Percentiles rank a stretch among this genome's conserved stretches.
Evolutionary conservation across 1,139 yeast genomes (phyloP).

Genomic region (Candida tetrigidarum): DNA sequence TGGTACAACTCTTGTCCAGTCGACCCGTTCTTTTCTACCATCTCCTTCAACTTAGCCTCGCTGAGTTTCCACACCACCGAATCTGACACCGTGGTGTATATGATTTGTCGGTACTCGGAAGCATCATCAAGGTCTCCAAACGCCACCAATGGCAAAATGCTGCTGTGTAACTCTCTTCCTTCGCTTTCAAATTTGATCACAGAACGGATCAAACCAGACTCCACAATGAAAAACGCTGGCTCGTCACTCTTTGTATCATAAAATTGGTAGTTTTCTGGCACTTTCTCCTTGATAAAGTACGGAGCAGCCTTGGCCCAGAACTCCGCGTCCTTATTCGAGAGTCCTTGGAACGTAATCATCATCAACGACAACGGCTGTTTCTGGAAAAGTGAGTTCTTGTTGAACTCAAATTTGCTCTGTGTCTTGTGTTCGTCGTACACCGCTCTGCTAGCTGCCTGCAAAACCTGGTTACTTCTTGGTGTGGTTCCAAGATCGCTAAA

Average conservation of each 20-base stretch:
- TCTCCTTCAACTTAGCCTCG: slow-evolving; percentile 43
- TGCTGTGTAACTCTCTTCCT: slow-evolving; percentile 68
- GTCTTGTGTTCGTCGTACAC: slow-evolving; percentile 46
- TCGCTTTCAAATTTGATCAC: slow-evolving; percentile 55
- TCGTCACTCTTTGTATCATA: slow-evolving; percentile 47
- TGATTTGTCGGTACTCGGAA: slow-evolving; percentile 42
- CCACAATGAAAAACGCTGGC: slow-evolving; percentile 70
- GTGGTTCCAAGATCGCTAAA: slow-evolving; percentile 43
- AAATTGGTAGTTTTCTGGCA: slow-evolving; percentile 52
- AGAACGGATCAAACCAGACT: slow-evolving; percentile 76
- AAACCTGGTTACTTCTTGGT: slow-evolving; percentile 65
- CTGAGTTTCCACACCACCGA: slow-evolving; percentile 77
- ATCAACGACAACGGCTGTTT: slow-evolving; percentile 71
- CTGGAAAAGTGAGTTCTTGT: slow-evolving; percentile 35
- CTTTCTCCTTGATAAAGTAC: slow-evolving; percentile 53
- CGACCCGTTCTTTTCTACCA: slow-evolving; percentile 36
- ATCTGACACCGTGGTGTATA: slow-evolving; percentile 55
- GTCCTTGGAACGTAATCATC: slow-evolving; percentile 71
- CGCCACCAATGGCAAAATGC: slow-evolving; percentile 86
- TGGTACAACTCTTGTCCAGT: slow-evolving; percentile 61
- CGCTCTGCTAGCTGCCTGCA: slow-evolving; percentile 63
- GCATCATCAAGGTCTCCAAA: slow-evolving; percentile 69
- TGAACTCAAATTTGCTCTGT: slow-evolving; percentile 32
- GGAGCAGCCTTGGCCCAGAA: slow-evolving; percentile 67
- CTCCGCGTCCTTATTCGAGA: slow-evolving; percentile 60